Base-by-base conservation (phyloP, 441 rosid genomes). In the Mallotus japonicus region DNA sequence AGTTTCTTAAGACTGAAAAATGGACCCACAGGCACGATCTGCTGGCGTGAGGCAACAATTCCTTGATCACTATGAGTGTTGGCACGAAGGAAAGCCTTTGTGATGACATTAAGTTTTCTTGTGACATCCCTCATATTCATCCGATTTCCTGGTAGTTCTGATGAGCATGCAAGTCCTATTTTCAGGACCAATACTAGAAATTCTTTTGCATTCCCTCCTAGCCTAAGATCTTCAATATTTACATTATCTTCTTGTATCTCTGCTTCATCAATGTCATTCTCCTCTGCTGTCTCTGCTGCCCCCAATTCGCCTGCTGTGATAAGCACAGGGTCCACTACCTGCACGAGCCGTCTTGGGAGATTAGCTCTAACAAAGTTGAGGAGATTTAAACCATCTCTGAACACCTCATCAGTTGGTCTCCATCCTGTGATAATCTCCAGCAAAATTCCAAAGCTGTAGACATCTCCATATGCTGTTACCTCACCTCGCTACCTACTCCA, bases 371-470 rank as follows among this genome's bases (percentile, higher is more conserved):
- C 71, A 46, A 65, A 73, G 15, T 7, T 22, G 17, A 65, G 71
- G 14, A 73, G 59, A 57, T 28, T n/a, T 32, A 56, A 28, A 0
- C 56, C 65, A n/a, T 47, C 47, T 46, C 14, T 44, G 8, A 73
- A 65, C 34, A 65, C 10, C 4, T 14, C 32, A 59, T 65, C 65
- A 7, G 65, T 73, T 32, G 76, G 76, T 40, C 71, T 73, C 12
- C 4, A 6, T 56, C 76, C 76, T 56, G 71, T 56, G 37, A 65
- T 56, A 51, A 73, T 73, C 57, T 65, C 76, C 34, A 73, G 8
- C 10, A 73, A 9, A 14, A 73, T 73, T 19, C 71, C 76, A 24
- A 55, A 73, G 42, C 57, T 65, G 28, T 56, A 65, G 3, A 65
- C 32, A 32, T 73, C 76, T 19, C 76, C 65, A 0, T 46, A 8